Evolutionary conservation across 2,329 filamentous ascomycete species (phyloP).

Genomic region (Fusarium liriodendri): DNA sequence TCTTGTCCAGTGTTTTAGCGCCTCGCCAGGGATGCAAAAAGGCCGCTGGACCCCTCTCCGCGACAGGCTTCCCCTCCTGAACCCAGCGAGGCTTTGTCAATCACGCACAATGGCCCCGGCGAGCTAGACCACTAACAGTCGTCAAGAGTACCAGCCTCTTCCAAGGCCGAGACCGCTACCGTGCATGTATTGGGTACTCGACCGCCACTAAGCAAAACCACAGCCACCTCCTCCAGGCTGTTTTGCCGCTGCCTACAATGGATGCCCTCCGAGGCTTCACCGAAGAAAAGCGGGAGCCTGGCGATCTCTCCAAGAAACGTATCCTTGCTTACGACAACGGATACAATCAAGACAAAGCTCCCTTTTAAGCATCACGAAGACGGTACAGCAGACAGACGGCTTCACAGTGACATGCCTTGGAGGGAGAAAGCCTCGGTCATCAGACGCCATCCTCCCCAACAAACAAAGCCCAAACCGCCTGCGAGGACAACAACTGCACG

Average conservation of each 20-base stretch:
- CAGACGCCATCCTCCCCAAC: background rate
- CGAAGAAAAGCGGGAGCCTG: conserved; percentile 1
- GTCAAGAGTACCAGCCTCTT: background rate
- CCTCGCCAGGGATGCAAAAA: background rate
- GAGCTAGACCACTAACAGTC: conserved; percentile 3
- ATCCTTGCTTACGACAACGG: background rate
- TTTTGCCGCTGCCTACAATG: background rate
- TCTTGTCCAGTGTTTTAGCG: conserved; percentile 29
- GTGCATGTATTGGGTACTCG: background rate
- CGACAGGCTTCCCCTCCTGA: conserved; percentile 24
- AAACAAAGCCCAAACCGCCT: background rate
- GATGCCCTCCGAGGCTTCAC: background rate
- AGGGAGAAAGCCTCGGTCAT: background rate
- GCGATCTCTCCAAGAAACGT: background rate
- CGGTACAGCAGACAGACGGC: background rate
- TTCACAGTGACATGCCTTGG: background rate
- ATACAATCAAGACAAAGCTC: background rate
- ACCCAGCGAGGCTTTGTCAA: background rate
- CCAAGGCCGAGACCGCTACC: background rate
- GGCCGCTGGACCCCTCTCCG: conserved; percentile 4
- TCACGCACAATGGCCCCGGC: background rate
- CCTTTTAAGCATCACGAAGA: background rate
- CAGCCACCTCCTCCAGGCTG: background rate
- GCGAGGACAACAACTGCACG: background rate
- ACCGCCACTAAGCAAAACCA: background rate